Conservation (phyloP, 2,329 filamentous ascomycete genomes). For the Penicillium sp. region DNA sequence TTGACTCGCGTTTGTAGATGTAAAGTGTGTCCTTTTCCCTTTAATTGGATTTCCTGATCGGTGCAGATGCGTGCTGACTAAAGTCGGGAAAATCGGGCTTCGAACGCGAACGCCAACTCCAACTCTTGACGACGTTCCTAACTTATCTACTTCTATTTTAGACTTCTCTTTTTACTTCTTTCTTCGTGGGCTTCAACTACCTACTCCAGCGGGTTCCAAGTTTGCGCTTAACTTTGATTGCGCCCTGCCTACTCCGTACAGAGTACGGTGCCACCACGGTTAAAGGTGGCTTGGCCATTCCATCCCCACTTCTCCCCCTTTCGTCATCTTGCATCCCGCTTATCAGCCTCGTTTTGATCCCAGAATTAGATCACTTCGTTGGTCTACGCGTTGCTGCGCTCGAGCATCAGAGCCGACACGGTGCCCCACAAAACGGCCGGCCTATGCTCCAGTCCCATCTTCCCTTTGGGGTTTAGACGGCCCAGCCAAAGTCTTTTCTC, state of each 20-base stretch:
- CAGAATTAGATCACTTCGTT: constrained; percentile 8
- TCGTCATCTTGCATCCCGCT: constrained; percentile 20
- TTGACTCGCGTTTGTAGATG: too few species aligned
- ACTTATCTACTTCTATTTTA: not conserved
- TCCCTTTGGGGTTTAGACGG: not conserved
- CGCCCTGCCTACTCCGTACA: not conserved
- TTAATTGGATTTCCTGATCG: not conserved
- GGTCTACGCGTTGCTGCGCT: constrained; percentile 1
- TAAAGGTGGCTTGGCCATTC: not conserved
- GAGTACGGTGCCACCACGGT: not conserved
- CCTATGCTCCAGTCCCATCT: constrained; percentile 1
- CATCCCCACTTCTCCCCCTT: constrained; percentile 12
- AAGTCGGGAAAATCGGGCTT: not conserved
- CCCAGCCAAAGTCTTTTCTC: not conserved
- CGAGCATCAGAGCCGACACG: not conserved
- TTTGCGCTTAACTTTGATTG: not conserved
- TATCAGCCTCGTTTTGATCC: constrained; percentile 17
- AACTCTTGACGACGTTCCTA: not conserved
- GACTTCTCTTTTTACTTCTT: not conserved
- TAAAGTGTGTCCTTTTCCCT: not conserved
- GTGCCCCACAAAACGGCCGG: constrained; percentile 4
- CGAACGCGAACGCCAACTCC: not conserved
- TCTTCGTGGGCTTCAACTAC: not conserved
- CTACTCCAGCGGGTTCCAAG: not conserved
- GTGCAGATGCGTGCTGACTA: not conserved